Conservation (phyloP, 179 eudicot species). For the Dionaea muscipula region DNA sequence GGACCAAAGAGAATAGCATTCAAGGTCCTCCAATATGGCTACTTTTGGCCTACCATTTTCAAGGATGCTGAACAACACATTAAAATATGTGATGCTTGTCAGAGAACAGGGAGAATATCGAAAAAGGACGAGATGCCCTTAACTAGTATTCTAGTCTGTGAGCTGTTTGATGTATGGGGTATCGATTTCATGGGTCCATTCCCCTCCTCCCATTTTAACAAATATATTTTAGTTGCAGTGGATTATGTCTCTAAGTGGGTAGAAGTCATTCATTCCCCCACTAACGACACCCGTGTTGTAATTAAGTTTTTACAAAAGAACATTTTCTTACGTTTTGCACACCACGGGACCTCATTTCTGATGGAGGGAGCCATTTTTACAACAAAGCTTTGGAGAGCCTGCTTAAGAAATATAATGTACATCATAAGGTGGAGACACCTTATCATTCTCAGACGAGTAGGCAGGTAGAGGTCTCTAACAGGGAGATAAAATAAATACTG, state of each 20-base stretch:
- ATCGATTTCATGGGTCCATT: conserved; percentile 1
- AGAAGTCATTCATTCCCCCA: background rate
- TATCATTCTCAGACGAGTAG: background rate
- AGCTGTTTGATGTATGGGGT: background rate
- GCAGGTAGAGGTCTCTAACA: background rate
- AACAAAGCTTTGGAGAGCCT: background rate
- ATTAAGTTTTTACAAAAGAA: background rate
- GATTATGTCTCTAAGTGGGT: background rate
- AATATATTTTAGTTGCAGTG: background rate
- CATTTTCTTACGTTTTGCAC: background rate
- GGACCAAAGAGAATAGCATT: no score
- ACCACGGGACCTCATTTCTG: background rate
- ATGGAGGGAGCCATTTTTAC: background rate
- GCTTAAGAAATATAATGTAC: background rate
- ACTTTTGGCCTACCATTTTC: no score
- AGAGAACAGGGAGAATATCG: background rate
- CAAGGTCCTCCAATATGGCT: no score
- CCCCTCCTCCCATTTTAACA: background rate
- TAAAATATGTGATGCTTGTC: no score
- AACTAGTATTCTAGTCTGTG: background rate
- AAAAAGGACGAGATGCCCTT: background rate
- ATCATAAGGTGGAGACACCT: background rate
- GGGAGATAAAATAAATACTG: background rate
- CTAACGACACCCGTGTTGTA: background rate
- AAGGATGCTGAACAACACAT: no score